A percentile compares a stretch with the other conserved stretches of the same genome.
Evolutionary conservation across 192 early-diverging fungal genomes (phyloP).

Genomic region (Podila epigama): DNA sequence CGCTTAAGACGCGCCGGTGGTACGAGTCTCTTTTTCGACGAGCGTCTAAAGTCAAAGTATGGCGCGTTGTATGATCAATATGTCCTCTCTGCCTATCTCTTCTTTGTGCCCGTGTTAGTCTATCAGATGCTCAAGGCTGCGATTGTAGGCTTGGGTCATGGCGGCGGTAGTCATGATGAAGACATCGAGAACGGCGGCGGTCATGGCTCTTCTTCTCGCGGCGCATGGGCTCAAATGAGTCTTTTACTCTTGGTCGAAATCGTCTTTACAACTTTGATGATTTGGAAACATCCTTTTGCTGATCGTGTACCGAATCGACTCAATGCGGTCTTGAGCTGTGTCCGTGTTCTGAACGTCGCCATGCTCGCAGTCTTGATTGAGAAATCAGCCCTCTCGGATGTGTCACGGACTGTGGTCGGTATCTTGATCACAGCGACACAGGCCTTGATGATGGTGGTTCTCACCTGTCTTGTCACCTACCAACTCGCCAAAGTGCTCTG

Average conservation of each 20-base stretch:
- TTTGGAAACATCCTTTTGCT: constrained; percentile 40
- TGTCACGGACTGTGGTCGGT: constrained; percentile 19
- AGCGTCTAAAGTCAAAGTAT: constrained; percentile 36
- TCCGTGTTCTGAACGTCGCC: constrained; percentile 32
- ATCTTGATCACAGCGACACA: constrained; percentile 20
- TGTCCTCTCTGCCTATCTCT: constrained; percentile 27
- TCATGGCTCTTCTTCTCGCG: constrained; percentile 2
- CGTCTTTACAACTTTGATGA: constrained; percentile 10
- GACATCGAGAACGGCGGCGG: background rate
- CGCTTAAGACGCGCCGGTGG: constrained; percentile 30
- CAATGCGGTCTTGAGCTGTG: constrained; percentile 23
- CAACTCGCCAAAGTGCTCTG: constrained; percentile 18
- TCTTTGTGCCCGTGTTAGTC: constrained; percentile 37
- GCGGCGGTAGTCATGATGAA: background rate
- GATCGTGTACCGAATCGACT: constrained; percentile 17
- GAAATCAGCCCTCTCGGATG: constrained; percentile 1
- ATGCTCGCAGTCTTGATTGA: constrained; percentile 32
- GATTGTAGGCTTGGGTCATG: constrained; percentile 26
- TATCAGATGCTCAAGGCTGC: constrained; percentile 37
- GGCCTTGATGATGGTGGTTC: constrained; percentile 29
- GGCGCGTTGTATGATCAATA: constrained; percentile 46
- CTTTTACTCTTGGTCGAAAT: constrained; percentile 28
- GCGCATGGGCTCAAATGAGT: constrained; percentile 20
- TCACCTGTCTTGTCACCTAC: constrained; percentile 14
- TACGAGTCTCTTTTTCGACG: constrained; percentile 32